phyloP scores from a whole-genome alignment of 164 flowering plant species.

The Piper betle region DNA sequence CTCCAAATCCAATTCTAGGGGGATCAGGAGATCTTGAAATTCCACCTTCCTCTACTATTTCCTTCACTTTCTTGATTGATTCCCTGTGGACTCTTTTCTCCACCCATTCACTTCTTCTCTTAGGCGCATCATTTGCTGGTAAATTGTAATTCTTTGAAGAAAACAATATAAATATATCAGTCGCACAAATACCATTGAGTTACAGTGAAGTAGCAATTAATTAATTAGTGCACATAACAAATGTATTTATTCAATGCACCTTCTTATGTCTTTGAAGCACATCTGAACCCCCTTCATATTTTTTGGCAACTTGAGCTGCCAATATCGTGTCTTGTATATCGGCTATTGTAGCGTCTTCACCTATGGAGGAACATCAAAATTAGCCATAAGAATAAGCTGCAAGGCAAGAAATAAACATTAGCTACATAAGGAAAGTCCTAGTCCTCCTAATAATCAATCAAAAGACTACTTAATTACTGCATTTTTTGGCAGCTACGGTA shows the following conservation, averaged over 20 bases:
- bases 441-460: no score
- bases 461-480: constrained; percentile 11
- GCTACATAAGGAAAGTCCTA: neutral
- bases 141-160: neutral
- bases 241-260: constrained; percentile 11
- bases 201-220: neutral
- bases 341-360: constrained; percentile 38
- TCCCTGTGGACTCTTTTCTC: neutral
- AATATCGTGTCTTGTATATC: constrained; percentile 60
- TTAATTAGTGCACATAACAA: constrained; percentile 17
- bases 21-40: neutral
- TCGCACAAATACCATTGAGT: neutral
- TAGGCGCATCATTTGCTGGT: neutral
- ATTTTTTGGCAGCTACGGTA: constrained; percentile 7
- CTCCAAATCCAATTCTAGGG: constrained; percentile 23
- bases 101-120: neutral
- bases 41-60: constrained; percentile 1
- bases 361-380: no score
- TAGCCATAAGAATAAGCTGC: no score
- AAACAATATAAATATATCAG: constrained; percentile 5
- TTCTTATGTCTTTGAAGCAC: no score
- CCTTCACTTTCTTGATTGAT: constrained; percentile 7
- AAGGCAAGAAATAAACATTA: neutral
- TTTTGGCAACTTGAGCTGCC: constrained; percentile 84
- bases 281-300: constrained; percentile 24